A percentile compares a stretch with the other conserved stretches of the same genome.
phyloP scores from a whole-genome alignment of 2,329 filamentous ascomycete species.

The Fusarium heterosporum region DNA sequence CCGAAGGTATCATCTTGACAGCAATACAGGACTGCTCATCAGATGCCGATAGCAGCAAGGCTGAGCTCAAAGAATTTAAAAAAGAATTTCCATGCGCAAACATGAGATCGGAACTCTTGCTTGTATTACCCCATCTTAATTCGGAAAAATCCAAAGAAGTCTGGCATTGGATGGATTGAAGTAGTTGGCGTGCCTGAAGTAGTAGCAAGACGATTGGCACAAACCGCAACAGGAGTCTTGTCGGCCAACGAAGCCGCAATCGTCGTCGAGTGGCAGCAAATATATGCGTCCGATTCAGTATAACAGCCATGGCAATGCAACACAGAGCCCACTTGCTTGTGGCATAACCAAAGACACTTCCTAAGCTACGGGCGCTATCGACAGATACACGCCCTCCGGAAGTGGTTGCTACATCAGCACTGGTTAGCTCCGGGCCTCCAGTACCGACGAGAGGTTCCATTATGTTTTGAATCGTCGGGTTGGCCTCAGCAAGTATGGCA shows the following conservation, averaged over 20 bases:
- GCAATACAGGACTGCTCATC: constrained; percentile 81
- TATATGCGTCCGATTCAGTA: constrained; percentile 92
- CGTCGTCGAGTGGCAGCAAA: constrained; percentile 90
- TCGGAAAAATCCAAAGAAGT: constrained; percentile 79
- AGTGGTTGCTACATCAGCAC: constrained; percentile 26
- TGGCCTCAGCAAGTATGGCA: constrained; percentile 39
- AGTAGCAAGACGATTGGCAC: constrained; percentile 77
- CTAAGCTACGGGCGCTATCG: constrained; percentile 75
- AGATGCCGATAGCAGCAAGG: constrained; percentile 77
- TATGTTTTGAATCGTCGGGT: constrained; percentile 46
- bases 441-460: constrained; percentile 45
- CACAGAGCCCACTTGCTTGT: constrained; percentile 93
- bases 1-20: constrained; percentile 74
- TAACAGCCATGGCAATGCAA: constrained; percentile 85
- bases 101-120: constrained; percentile 74
- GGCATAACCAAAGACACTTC: constrained; percentile 89
- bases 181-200: constrained; percentile 74
- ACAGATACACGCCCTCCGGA: constrained; percentile 62
- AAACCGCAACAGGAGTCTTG: constrained; percentile 76
- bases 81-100: constrained; percentile 76
- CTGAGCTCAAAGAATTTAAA: constrained; percentile 78
- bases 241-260: constrained; percentile 78
- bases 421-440: constrained; percentile 24
- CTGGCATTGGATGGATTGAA: constrained; percentile 93
- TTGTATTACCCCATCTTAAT: constrained; percentile 76